phyloP scores from a whole-genome alignment of 305 asterid species.

The Fraxinus baroniana region DNA sequence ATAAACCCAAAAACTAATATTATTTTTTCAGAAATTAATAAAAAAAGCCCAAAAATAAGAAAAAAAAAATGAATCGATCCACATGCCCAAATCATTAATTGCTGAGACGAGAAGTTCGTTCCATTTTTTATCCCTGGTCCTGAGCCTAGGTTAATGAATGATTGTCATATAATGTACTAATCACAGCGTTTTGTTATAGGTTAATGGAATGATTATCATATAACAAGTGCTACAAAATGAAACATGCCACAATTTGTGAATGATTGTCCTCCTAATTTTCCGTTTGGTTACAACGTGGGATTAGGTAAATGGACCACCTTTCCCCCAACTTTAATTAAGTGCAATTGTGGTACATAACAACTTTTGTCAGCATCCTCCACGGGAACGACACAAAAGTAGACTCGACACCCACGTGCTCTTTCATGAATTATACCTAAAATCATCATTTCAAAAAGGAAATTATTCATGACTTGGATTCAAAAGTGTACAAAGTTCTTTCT shows the following conservation, averaged over 20 bases:
- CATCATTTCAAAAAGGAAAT: not conserved
- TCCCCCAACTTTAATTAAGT: conserved; percentile 11
- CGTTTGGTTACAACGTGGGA: not conserved
- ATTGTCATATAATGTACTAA: no score
- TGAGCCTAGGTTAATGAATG: no score
- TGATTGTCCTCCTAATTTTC: not conserved
- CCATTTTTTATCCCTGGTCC: no score
- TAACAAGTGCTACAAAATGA: not conserved
- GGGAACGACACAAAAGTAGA: conserved; percentile 30
- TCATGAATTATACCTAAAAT: not conserved
- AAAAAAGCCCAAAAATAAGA: no score
- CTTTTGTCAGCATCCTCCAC: conserved; percentile 24
- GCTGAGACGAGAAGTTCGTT: no score
- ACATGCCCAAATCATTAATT: no score
- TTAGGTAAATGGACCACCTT: not conserved
- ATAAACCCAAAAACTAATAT: no score
- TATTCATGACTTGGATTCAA: conserved; percentile 21
- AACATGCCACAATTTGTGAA: not conserved
- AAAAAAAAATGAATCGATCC: no score
- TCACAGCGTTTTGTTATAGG: not conserved
- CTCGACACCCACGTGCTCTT: not conserved
- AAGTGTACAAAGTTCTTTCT: not conserved
- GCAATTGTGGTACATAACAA: conserved; percentile 25
- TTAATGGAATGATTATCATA: no score
- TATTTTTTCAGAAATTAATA: no score